phyloP scores from a whole-genome alignment of 164 flowering plant genomes.

The Dillenia suffruticosa region DNA sequence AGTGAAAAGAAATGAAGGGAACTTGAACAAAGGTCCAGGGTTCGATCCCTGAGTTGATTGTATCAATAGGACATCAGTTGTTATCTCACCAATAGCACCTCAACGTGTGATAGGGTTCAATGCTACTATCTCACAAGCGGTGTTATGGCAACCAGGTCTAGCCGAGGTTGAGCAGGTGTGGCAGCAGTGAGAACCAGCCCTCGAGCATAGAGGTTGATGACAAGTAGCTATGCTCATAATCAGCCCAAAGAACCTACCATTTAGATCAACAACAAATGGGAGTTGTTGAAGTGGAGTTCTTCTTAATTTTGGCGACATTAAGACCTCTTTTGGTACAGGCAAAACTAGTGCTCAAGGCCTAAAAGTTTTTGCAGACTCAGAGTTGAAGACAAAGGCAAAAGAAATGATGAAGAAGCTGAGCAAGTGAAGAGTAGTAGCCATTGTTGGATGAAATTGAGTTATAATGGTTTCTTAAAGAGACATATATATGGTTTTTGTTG shows the following conservation, averaged over 20 bases:
- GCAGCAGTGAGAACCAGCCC: conserved; percentile 14
- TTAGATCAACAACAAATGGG: conserved; percentile 31
- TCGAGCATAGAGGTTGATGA: conserved; percentile 29
- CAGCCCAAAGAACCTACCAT: conserved; percentile 27
- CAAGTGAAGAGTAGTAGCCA: too few species aligned
- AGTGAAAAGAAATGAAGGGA: conserved; percentile 24
- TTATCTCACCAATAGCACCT: conserved; percentile 18
- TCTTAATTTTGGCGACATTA: conserved; percentile 17
- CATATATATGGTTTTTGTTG: too few species aligned
- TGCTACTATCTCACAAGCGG: conserved; percentile 21
- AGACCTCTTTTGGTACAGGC: conserved; percentile 13
- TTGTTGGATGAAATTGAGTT: too few species aligned
- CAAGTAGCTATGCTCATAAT: conserved; percentile 18
- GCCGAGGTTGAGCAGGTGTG: conserved; percentile 15
- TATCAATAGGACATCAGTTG: conserved; percentile 22
- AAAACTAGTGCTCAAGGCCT: conserved; percentile 7
- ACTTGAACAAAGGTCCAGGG: conserved; percentile 7
- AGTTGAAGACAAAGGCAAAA: not conserved
- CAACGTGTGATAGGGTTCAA: conserved; percentile 20
- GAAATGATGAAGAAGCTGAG: not conserved
- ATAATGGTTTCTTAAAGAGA: too few species aligned
- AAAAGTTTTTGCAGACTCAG: conserved; percentile 3
- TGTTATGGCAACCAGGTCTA: conserved; percentile 27
- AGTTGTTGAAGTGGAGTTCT: conserved; percentile 20
- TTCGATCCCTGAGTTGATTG: conserved; percentile 14